Conservation (phyloP, 495 filamentous ascomycete species). For the Penicillium tannophilum region DNA sequence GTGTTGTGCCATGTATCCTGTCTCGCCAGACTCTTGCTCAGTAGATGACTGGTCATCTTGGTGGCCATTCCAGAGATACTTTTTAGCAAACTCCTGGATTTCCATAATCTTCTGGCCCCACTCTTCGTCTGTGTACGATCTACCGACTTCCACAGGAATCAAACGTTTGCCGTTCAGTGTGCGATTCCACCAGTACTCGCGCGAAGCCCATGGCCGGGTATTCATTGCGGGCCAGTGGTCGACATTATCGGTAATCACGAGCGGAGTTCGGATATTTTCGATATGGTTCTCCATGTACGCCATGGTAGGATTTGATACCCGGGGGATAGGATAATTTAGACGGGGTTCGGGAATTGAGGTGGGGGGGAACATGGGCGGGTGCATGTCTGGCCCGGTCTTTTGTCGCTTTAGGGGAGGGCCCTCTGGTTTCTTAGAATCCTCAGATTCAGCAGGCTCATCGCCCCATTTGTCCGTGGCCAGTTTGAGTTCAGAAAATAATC, state of each 20-base stretch:
- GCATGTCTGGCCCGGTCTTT: constrained; percentile 26
- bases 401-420: constrained; percentile 29
- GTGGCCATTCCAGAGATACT: constrained; percentile 51
- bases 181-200: constrained; percentile 70
- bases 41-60: background rate
- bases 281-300: constrained; percentile 68
- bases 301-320: constrained; percentile 50
- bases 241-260: constrained; percentile 68
- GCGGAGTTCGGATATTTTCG: constrained; percentile 52
- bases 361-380: constrained; percentile 43
- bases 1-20: constrained; percentile 91
- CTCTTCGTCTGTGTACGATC: constrained; percentile 80
- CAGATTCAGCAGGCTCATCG: background rate
- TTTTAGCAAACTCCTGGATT: constrained; percentile 71
- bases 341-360: constrained; percentile 31
- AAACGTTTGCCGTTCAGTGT: constrained; percentile 79
- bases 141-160: constrained; percentile 87
- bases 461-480: constrained; percentile 15
- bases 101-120: constrained; percentile 86
- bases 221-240: constrained; percentile 79
- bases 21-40: constrained; percentile 16
- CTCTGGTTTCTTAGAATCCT: background rate
- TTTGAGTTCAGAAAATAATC: constrained; percentile 34
- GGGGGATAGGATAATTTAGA: constrained; percentile 40
- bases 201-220: constrained; percentile 67